These are phyloP conservation scores for Sclerotinia glacialis DNA, from an alignment of 2,329 filamentous ascomycete species.

Conservation along the genomic window DNA sequence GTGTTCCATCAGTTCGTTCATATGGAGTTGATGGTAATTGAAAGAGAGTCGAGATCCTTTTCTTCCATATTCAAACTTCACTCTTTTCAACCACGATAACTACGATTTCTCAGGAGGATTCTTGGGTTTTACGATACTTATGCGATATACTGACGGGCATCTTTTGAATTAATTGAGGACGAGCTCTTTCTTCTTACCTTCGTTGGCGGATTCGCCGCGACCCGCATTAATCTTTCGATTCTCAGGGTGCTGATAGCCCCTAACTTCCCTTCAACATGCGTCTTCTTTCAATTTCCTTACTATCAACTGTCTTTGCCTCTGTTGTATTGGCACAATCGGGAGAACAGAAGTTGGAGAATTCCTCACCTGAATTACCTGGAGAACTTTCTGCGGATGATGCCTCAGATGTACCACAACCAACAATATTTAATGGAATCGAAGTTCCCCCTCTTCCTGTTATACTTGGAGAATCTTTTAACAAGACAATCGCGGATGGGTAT, in stretches of 20 bases:
- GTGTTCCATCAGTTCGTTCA: conserved; percentile 19
- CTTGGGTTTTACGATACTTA: conserved; percentile 2
- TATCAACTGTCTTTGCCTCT: conserved; percentile 34
- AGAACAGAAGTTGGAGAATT: conserved; percentile 24
- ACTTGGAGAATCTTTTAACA: conserved; percentile 45
- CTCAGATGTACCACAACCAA: conserved; percentile 38
- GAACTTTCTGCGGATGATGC: conserved; percentile 33
- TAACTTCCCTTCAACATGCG: conserved; percentile 34
- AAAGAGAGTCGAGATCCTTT: conserved; percentile 16
- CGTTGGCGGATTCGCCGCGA: conserved; percentile 32
- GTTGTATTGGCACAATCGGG: conserved; percentile 26
- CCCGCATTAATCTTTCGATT: conserved; percentile 21
- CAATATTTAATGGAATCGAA: conserved; percentile 50
- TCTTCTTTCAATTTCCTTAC: conserved; percentile 34
- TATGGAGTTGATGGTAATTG: conserved; percentile 4
- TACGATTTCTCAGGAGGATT: not conserved
- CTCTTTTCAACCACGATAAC: conserved; percentile 5
- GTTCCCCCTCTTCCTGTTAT: conserved; percentile 51
- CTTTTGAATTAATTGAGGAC: not conserved
- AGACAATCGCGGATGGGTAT: conserved; percentile 36
- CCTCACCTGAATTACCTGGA: conserved; percentile 23
- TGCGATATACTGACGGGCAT: conserved; percentile 1
- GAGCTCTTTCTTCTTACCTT: conserved; percentile 9
- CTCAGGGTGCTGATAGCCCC: conserved; percentile 30
- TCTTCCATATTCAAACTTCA: conserved; percentile 13